Conservation (phyloP, 2,329 filamentous ascomycete species). For the Madurella fahalii region DNA sequence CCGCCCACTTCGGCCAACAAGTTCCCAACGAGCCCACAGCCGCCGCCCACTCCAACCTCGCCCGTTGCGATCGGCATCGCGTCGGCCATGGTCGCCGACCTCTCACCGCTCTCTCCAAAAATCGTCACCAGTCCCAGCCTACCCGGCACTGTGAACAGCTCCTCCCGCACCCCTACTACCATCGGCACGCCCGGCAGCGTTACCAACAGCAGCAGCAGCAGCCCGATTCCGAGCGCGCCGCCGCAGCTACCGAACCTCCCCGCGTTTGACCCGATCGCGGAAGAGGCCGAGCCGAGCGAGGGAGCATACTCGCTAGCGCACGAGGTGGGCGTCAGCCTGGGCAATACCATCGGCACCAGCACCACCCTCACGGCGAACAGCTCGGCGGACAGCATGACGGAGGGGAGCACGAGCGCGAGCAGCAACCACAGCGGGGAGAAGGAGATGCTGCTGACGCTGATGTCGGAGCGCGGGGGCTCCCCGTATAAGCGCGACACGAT, state of each 20-base stretch:
- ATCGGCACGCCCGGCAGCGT: not conserved
- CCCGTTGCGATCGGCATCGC: constrained; percentile 22
- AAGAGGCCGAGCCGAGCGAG: constrained; percentile 17
- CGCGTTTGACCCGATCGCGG: constrained; percentile 21
- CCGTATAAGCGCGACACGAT: not conserved
- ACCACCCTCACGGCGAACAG: constrained; percentile 10
- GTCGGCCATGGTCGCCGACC: constrained; percentile 21
- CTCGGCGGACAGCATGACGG: constrained; percentile 30
- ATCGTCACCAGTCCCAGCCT: constrained; percentile 12
- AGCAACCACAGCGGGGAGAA: constrained; percentile 20
- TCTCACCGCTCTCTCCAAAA: constrained; percentile 24
- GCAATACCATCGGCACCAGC: not conserved
- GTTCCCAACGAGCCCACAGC: not conserved
- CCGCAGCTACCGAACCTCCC: constrained; percentile 23
- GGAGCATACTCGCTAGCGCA: constrained; percentile 2
- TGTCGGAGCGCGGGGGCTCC: no score
- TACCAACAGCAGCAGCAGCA: not conserved
- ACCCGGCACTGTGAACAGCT: constrained; percentile 5
- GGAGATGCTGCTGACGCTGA: not conserved
- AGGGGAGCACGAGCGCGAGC: constrained; percentile 26
- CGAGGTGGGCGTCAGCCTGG: constrained; percentile 1
- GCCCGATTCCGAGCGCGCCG: constrained; percentile 7
- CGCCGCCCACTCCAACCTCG: constrained; percentile 8
- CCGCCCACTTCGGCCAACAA: constrained; percentile 8
- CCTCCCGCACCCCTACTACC: not conserved